These are phyloP conservation scores for Microbotryum scabiosae DNA, from an alignment of 1,284 basidiomycete genomes.

Conservation along the genomic window DNA sequence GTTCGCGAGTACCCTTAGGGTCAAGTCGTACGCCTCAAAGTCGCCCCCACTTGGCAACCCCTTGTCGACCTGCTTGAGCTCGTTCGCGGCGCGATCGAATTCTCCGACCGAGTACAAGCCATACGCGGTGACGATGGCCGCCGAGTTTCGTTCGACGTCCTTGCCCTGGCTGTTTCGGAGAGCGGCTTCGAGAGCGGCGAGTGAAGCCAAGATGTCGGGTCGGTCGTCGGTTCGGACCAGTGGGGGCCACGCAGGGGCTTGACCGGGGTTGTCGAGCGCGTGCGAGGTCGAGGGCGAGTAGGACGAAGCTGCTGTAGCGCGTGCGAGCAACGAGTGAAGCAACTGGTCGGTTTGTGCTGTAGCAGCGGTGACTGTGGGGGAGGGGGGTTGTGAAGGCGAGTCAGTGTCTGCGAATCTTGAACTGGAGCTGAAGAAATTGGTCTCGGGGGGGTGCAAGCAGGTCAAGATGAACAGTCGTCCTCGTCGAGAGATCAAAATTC, in stretches of 20 bases:
- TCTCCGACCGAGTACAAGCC: slow-evolving; percentile 12
- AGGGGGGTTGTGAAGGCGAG: background rate
- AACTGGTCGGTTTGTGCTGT: slow-evolving; percentile 8
- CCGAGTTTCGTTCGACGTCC: slow-evolving; percentile 6
- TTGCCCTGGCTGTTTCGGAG: background rate
- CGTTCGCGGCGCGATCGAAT: background rate
- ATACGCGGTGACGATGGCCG: slow-evolving; percentile 6
- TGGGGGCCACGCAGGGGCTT: slow-evolving; percentile 2
- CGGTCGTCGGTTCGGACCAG: background rate
- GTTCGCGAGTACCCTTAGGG: slow-evolving; percentile 13
- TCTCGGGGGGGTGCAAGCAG: no score
- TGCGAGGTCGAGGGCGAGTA: background rate
- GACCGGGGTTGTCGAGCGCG: background rate
- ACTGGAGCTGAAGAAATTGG: no score
- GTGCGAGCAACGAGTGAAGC: slow-evolving; percentile 3
- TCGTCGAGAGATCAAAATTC: no score
- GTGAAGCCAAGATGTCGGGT: background rate
- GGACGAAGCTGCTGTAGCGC: background rate
- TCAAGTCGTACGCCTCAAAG: slow-evolving; percentile 18
- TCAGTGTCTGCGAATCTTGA: background rate
- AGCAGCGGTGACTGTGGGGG: background rate
- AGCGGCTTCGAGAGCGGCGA: background rate
- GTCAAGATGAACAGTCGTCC: no score
- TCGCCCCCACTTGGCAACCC: background rate
- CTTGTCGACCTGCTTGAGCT: background rate